These are phyloP conservation scores for Lentinula sp. DNA, from an alignment of 768 basidiomycete genomes.

Conservation along the genomic window DNA sequence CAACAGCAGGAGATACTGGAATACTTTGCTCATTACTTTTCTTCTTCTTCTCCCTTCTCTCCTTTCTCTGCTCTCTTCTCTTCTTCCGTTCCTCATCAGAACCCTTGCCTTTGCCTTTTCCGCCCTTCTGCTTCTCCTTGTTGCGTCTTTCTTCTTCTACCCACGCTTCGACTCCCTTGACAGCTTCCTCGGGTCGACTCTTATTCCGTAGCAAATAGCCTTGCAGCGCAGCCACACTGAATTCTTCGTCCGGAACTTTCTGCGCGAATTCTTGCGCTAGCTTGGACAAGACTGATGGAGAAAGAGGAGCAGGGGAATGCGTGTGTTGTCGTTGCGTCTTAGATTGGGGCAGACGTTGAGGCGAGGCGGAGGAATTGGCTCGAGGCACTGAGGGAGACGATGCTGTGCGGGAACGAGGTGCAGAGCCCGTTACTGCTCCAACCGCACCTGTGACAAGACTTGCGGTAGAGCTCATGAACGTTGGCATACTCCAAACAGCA, in stretches of 20 bases:
- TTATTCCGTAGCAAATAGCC: constrained; percentile 87
- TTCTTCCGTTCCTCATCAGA: constrained; percentile 12
- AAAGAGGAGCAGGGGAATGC: constrained; percentile 58
- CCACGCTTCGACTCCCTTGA: constrained; percentile 63
- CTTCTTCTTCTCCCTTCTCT: constrained; percentile 16
- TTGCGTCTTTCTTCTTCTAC: constrained; percentile 78
- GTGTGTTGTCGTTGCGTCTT: constrained; percentile 47
- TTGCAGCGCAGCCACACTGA: constrained; percentile 86
- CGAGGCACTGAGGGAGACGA: constrained; percentile 4
- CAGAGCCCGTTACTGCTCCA: constrained; percentile 14
- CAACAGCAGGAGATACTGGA: not conserved
- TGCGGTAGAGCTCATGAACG: constrained; percentile 3
- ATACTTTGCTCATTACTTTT: constrained; percentile 2
- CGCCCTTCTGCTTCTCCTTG: constrained; percentile 60
- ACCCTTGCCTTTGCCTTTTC: constrained; percentile 52
- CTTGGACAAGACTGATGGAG: constrained; percentile 53
- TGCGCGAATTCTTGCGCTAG: constrained; percentile 79
- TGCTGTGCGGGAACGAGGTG: constrained; percentile 34
- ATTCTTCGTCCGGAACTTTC: constrained; percentile 77
- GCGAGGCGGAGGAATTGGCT: constrained; percentile 40
- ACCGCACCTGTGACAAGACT: not conserved
- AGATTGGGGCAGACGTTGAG: constrained; percentile 52
- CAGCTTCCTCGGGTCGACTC: constrained; percentile 72
- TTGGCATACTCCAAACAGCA: constrained; percentile 2
- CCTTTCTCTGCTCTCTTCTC: constrained; percentile 19